phyloP scores from a whole-genome alignment of 2,329 filamentous ascomycete species.

The Sarocladiaceae sp. region DNA sequence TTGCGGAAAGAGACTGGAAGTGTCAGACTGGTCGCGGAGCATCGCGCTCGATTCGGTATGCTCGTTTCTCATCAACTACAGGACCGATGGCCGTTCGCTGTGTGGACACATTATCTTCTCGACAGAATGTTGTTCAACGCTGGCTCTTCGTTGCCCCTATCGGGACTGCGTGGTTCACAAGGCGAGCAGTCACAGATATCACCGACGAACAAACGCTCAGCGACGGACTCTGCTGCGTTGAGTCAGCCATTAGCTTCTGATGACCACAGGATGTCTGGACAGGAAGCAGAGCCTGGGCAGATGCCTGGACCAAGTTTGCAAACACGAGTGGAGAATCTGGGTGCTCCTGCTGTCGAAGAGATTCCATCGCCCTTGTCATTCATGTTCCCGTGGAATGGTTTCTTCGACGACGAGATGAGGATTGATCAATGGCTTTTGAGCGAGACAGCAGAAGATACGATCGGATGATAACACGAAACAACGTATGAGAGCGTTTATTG shows the following conservation, averaged over 20 bases:
- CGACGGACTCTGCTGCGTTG: too few species aligned
- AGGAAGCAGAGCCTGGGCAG: too few species aligned
- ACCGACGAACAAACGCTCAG: too few species aligned
- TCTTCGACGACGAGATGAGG: neutral
- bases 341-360: neutral
- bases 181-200: neutral
- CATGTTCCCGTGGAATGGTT: conserved; percentile 3
- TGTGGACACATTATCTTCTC: conserved; percentile 2
- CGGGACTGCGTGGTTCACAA: neutral
- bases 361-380: neutral
- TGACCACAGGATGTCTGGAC: too few species aligned
- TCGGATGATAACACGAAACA: too few species aligned
- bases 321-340: neutral
- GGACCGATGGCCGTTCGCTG: conserved; percentile 1
- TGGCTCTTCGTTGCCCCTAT: neutral
- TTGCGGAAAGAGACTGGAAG: neutral
- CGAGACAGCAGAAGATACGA: neutral
- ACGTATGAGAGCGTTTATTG: too few species aligned
- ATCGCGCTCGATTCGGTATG: conserved; percentile 4
- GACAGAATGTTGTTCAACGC: neutral
- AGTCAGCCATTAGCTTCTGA: too few species aligned
- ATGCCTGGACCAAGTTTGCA: neutral
- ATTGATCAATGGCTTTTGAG: neutral
- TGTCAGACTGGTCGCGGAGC: neutral
- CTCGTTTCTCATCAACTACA: neutral